phyloP scores from a whole-genome alignment of 2,329 filamentous ascomycete species.

The Trichoderma pleuroti region DNA sequence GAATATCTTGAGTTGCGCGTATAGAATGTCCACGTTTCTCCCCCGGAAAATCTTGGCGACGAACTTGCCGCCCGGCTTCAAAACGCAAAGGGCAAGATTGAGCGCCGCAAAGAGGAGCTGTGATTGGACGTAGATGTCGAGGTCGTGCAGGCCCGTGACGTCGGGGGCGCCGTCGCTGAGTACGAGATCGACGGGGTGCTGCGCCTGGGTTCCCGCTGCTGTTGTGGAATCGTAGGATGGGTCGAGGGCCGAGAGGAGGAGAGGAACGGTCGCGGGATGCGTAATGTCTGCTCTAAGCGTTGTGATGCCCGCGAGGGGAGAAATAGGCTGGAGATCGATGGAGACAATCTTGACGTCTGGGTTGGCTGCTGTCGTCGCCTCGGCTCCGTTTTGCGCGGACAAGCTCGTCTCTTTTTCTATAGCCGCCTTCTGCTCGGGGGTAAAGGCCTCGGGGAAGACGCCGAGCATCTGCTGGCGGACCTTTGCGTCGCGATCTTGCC shows the following conservation, averaged over 20 bases:
- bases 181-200: slow-evolving; percentile 84
- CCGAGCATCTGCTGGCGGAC: slow-evolving; percentile 60
- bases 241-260: slow-evolving; percentile 81
- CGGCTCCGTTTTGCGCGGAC: slow-evolving; percentile 26
- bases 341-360: slow-evolving; percentile 88
- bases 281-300: slow-evolving; percentile 95
- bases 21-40: slow-evolving; percentile 91
- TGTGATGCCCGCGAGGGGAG: slow-evolving; percentile 84
- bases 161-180: slow-evolving; percentile 94
- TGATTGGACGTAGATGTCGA: slow-evolving; percentile 97
- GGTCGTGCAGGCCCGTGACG: slow-evolving; percentile 92
- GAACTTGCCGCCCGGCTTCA: slow-evolving; percentile 90
- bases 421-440: slow-evolving; percentile 24
- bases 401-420: slow-evolving; percentile 12
- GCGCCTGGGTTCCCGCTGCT: slow-evolving; percentile 47
- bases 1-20: slow-evolving; percentile 87
- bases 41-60: slow-evolving; percentile 97
- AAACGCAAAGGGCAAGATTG: slow-evolving; percentile 87
- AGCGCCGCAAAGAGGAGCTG: slow-evolving; percentile 92
- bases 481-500: slow-evolving; percentile 76
- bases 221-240: slow-evolving; percentile 54
- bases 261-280: slow-evolving; percentile 88
- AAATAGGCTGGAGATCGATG: slow-evolving; percentile 95
- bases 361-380: slow-evolving; percentile 46
- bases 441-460: slow-evolving; percentile 35